A percentile compares a stretch with the other conserved stretches of the same genome.
Conservation (phyloP, 2,329 filamentous ascomycete genomes). For the Epichloe brachyelytri region DNA sequence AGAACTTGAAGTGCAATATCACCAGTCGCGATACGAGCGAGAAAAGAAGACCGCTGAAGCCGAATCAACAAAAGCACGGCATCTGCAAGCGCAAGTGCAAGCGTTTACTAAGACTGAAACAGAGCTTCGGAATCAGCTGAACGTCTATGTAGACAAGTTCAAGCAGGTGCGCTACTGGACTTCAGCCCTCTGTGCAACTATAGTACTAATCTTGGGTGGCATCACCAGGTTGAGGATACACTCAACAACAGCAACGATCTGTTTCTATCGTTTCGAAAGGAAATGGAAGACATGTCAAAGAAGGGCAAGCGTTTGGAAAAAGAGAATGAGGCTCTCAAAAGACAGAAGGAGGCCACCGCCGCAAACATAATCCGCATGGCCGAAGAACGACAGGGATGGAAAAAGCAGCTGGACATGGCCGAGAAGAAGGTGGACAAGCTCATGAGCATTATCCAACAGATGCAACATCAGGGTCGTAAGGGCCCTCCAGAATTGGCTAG, state of each 20-base stretch:
- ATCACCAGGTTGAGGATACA: constrained; percentile 79
- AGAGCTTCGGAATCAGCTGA: constrained; percentile 85
- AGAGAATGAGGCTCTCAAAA: constrained; percentile 81
- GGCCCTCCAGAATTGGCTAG: constrained; percentile 50
- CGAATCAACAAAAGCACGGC: constrained; percentile 67
- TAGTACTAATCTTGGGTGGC: not conserved
- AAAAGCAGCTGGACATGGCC: constrained; percentile 44
- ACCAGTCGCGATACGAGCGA: constrained; percentile 77
- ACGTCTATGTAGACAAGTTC: constrained; percentile 98
- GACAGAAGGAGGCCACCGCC: constrained; percentile 87
- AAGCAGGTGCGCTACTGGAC: constrained; percentile 66
- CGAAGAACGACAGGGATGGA: constrained; percentile 76
- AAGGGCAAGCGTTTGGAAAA: constrained; percentile 96
- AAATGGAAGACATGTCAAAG: constrained; percentile 99
- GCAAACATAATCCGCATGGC: constrained; percentile 96
- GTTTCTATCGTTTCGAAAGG: constrained; percentile 91
- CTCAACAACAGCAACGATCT: constrained; percentile 97
- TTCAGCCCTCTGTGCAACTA: not conserved
- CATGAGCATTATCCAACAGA: constrained; percentile 86
- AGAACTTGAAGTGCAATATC: constrained; percentile 87
- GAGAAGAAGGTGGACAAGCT: constrained; percentile 79
- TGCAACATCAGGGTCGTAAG: constrained; percentile 88
- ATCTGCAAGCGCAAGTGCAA: constrained; percentile 81
- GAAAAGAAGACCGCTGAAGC: constrained; percentile 79
- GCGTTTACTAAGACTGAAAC: constrained; percentile 94